Percentiles rank a stretch among this genome's conserved stretches.
Conservation (phyloP, 2,329 filamentous ascomycete genomes). For the Pseudogymnoascus verrucosus region DNA sequence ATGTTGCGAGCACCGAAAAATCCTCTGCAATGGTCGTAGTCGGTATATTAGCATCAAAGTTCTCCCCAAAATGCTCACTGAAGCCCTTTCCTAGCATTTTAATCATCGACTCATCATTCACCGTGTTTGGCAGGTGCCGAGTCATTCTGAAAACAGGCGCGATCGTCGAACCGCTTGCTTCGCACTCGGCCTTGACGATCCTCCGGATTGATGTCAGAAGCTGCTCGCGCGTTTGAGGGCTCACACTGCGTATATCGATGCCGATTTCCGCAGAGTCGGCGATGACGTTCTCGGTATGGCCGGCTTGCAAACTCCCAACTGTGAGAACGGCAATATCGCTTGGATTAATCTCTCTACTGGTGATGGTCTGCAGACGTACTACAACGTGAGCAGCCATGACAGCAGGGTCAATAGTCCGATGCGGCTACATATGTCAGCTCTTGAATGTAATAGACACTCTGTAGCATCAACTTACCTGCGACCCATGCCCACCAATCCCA, state of each 20-base stretch:
- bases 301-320: conserved; percentile 36
- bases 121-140: conserved; percentile 17
- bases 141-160: conserved; percentile 17
- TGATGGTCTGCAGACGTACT: conserved; percentile 32
- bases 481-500: conserved; percentile 38
- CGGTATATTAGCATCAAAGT: conserved; percentile 12
- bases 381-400: conserved; percentile 37
- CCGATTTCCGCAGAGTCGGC: conserved; percentile 33
- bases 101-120: conserved; percentile 18
- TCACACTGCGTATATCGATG: conserved; percentile 34
- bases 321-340: conserved; percentile 37
- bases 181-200: conserved; percentile 45
- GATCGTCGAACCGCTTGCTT: conserved; percentile 34
- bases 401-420: conserved; percentile 39
- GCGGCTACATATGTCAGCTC: conserved; percentile 24
- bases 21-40: conserved; percentile 14
- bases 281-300: conserved; percentile 38
- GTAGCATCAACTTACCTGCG: conserved; percentile 10
- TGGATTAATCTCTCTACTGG: conserved; percentile 32
- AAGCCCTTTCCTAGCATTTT: conserved; percentile 9
- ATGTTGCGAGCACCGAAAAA: too few species aligned
- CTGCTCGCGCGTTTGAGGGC: conserved; percentile 25
- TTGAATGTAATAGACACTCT: too few species aligned
- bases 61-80: too few species aligned
- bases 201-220: conserved; percentile 32